Evolutionary conservation across 2,329 filamentous ascomycete genomes (phyloP), one percentile per base, ranked within the genome.

Genomic region (Sporothrix protearum): DNA sequence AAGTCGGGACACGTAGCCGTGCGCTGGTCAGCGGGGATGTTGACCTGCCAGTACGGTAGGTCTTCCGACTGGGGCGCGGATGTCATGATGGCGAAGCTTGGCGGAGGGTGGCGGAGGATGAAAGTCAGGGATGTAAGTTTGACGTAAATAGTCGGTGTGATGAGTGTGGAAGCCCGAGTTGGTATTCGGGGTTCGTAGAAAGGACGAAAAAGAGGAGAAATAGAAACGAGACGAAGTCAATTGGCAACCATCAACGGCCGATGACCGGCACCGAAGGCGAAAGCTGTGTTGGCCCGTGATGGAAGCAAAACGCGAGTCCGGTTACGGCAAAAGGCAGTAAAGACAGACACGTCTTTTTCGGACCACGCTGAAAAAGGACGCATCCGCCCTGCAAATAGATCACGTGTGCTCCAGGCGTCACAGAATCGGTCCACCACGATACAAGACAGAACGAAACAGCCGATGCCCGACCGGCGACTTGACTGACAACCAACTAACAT

Each of bases 41-140:
- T 97, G 80, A 91, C 85, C 74, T 95, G 91, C 94, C 94, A 97
- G 83, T 91, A 97, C 0, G 91, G 90, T 76, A 82, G 53, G 49
- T 45, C 64, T 19, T 67, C 57, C 14, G 59, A 8, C 25, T 28
- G 28, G 39, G 28, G 68, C 16, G 68, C 7, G 8, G 68, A 42
- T 8, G 45, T 8, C 57, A 66, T 47, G 63, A 14, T 30, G 25
- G 30, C 42, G 33, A 10, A 36, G 30, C 33, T 12, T 14, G 42
- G 14, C 14, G 14, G 10, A 57, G 10, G 14, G 16, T 2, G 14
- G 16, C 16, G 57, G 2, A 22, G 57, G 16, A 19, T 10, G 10
- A 25, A 9, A 9, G 57, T 42, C 10, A 16, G n/a, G n/a, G n/a
- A n/a, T n/a, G n/a, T n/a, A n/a, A n/a, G n/a, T n/a, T n/a, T n/a